phyloP scores from a whole-genome alignment of 148 eudicot species.

The Camellia granthamiana region DNA sequence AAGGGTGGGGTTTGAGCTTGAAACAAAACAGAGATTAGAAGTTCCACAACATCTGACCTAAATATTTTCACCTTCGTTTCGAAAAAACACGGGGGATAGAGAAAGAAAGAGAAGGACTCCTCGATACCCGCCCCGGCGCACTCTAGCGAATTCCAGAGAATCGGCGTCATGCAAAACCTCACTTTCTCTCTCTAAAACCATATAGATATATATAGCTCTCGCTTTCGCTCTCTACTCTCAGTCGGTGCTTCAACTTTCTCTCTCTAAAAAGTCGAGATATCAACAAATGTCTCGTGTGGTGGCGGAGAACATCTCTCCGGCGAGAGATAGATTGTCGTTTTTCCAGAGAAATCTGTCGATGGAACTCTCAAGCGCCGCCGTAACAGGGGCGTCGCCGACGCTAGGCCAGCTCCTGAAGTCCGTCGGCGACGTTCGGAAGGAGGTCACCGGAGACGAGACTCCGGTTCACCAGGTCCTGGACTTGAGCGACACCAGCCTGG shows the following conservation, averaged over 20 bases:
- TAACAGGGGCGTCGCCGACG: constrained; percentile 39
- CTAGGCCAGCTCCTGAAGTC: constrained; percentile 62
- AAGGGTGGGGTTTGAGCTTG: background rate
- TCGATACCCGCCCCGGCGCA: background rate
- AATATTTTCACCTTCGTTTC: too few species aligned
- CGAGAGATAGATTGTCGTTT: constrained; percentile 16
- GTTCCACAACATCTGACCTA: background rate
- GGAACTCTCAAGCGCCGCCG: constrained; percentile 16
- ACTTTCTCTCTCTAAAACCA: background rate
- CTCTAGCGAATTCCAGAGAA: background rate
- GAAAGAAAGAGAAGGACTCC: background rate
- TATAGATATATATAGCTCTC: too few species aligned
- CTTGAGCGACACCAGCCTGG: constrained; percentile 21
- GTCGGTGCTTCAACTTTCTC: background rate
- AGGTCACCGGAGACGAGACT: constrained; percentile 63
- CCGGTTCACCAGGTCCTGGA: constrained; percentile 63
- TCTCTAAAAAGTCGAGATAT: background rate
- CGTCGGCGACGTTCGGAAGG: constrained; percentile 66
- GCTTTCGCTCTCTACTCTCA: background rate
- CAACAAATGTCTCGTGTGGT: constrained; percentile 38
- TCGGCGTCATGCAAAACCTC: background rate
- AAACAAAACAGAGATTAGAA: too few species aligned
- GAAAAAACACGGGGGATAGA: background rate
- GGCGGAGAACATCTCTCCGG: constrained; percentile 25
- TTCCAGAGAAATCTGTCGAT: constrained; percentile 16